These are phyloP conservation scores for Thermoascus crustaceus DNA, from an alignment of 2,329 filamentous ascomycete genomes.

Conservation along the genomic window DNA sequence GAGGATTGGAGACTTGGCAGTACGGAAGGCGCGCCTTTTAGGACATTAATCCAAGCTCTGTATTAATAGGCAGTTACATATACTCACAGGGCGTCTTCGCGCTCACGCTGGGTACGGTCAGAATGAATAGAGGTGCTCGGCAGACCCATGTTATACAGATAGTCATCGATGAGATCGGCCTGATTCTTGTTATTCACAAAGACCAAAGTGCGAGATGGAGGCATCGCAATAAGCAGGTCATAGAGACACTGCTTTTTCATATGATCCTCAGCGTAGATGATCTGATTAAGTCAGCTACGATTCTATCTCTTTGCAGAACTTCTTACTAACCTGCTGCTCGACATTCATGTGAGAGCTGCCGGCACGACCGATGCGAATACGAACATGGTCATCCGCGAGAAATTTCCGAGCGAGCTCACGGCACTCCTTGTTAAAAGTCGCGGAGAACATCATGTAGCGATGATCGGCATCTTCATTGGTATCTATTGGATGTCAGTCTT, in stretches of 20 bases:
- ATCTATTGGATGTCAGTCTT: slow-evolving; percentile 38
- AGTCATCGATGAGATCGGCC: slow-evolving; percentile 82
- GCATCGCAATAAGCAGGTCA: slow-evolving; percentile 61
- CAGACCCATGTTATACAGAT: slow-evolving; percentile 67
- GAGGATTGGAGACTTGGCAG: slow-evolving; percentile 66
- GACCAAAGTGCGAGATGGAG: slow-evolving; percentile 71
- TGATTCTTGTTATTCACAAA: slow-evolving; percentile 77
- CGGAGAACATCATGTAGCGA: slow-evolving; percentile 77
- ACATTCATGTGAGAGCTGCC: slow-evolving; percentile 80
- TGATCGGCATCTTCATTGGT: slow-evolving; percentile 67
- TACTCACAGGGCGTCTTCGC: slow-evolving; percentile 77
- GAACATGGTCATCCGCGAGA: slow-evolving; percentile 64
- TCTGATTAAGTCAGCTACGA: slow-evolving; percentile 19
- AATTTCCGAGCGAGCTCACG: slow-evolving; percentile 70
- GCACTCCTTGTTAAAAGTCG: slow-evolving; percentile 78
- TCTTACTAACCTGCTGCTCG: slow-evolving; percentile 50
- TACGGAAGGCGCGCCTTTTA: slow-evolving; percentile 63
- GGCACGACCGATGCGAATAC: slow-evolving; percentile 77
- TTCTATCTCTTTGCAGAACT: background rate
- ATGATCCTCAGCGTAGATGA: slow-evolving; percentile 58
- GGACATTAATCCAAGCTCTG: slow-evolving; percentile 3
- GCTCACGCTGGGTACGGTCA: slow-evolving; percentile 80
- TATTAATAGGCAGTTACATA: background rate
- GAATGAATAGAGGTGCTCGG: slow-evolving; percentile 84
- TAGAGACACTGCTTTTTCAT: slow-evolving; percentile 64